Evolutionary conservation across 2,329 filamentous ascomycete genomes (phyloP).

Genomic region (Didymella segeticola): DNA sequence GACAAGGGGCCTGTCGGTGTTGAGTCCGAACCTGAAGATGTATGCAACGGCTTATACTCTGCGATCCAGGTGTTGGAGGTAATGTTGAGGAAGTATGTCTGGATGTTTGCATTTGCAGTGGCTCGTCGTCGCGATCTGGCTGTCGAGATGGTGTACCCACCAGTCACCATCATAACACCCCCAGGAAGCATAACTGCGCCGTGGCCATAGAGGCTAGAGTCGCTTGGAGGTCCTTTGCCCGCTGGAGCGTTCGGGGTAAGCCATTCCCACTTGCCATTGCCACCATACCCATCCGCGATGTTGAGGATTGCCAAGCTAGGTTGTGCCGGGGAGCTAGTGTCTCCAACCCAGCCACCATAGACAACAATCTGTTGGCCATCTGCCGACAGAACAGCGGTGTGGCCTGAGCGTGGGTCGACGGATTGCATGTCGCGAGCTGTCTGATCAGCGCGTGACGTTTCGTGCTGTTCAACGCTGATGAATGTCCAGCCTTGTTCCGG

Average conservation of each 20-base stretch:
- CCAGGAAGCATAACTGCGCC: conserved; percentile 67
- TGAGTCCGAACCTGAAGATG: conserved; percentile 19
- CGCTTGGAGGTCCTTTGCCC: conserved; percentile 51
- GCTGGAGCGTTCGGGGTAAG: conserved; percentile 60
- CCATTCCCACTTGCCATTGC: conserved; percentile 71
- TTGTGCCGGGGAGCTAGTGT: conserved; percentile 74
- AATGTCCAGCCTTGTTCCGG: conserved; percentile 90
- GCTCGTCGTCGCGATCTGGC: conserved; percentile 43
- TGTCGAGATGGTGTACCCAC: conserved; percentile 62
- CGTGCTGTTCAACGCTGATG: conserved; percentile 65
- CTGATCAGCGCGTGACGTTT: conserved; percentile 62
- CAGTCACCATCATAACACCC: conserved; percentile 66
- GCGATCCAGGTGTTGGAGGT: conserved; percentile 66
- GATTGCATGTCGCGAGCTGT: conserved; percentile 53
- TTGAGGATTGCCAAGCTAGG: conserved; percentile 82
- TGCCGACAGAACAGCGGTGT: conserved; percentile 80
- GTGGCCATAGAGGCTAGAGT: conserved; percentile 65
- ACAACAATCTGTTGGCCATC: conserved; percentile 81
- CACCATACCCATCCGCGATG: conserved; percentile 75
- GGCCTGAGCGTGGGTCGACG: conserved; percentile 85
- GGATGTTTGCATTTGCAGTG: conserved; percentile 48
- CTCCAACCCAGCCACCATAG: conserved; percentile 91
- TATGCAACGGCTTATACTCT: conserved; percentile 60
- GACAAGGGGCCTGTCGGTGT: conserved; percentile 45
- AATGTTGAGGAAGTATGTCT: conserved; percentile 66